Conservation (phyloP, 176 grass and related monocot genomes). For the Eragrostis curvula region DNA sequence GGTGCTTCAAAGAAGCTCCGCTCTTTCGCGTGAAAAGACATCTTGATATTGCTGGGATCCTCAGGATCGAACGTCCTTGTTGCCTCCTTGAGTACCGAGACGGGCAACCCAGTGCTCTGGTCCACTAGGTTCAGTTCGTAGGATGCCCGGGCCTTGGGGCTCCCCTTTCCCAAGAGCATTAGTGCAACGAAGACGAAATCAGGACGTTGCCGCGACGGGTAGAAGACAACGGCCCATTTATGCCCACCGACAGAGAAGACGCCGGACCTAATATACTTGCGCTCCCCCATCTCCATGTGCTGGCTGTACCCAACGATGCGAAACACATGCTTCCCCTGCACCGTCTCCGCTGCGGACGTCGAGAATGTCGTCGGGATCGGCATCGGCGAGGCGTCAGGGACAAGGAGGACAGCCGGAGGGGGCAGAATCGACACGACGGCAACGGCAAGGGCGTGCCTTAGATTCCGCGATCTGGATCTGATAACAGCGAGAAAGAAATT, state of each 20-base stretch:
- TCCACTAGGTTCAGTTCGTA: neutral
- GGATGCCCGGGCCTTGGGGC: neutral
- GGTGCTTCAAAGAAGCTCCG: neutral
- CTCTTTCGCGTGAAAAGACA: neutral
- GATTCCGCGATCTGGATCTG: neutral
- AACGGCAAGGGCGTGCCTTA: neutral
- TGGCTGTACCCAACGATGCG: slow-evolving; percentile 16
- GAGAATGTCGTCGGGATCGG: neutral
- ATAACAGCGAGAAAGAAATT: neutral
- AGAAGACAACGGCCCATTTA: neutral
- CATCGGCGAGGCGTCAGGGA: neutral
- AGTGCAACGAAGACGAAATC: neutral
- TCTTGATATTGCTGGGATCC: neutral
- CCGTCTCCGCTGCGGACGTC: neutral
- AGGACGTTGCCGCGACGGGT: too few relatives aligned
- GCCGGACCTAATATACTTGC: neutral
- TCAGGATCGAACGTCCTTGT: neutral
- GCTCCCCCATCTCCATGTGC: neutral
- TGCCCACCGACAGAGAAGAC: slow-evolving; percentile 15
- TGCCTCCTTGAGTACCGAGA: neutral
- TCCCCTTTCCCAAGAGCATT: neutral
- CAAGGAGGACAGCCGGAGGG: neutral
- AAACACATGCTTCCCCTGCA: slow-evolving; percentile 29
- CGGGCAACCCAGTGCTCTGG: neutral
- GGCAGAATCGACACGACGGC: neutral